Base-by-base conservation (phyloP, 768 basidiomycete species). In the Agrocybe praecox region DNA sequence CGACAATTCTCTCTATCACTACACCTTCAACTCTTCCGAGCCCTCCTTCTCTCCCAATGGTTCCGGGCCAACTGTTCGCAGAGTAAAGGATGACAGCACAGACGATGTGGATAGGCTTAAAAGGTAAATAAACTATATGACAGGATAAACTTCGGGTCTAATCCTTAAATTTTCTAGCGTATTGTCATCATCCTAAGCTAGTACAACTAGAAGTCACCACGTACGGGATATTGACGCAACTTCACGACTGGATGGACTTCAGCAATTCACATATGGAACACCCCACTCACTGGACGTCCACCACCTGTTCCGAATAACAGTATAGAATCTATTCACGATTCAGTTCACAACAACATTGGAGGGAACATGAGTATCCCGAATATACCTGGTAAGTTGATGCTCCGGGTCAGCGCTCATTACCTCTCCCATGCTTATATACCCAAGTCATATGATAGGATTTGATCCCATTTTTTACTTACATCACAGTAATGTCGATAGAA, bases 391-490 rank as follows among this genome's bases (percentile, higher is more conserved):
- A 29, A 29, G 26, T n/a, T n/a, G n/a, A n/a, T n/a, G n/a, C n/a
- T n/a, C n/a, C n/a, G n/a, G n/a, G n/a, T n/a, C n/a, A n/a, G n/a
- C n/a, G n/a, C n/a, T n/a, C n/a, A n/a, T n/a, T n/a, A n/a, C n/a
- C n/a, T n/a, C n/a, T n/a, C n/a, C n/a, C n/a, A n/a, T n/a, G n/a
- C n/a, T n/a, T n/a, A n/a, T n/a, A n/a, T n/a, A n/a, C n/a, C n/a
- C n/a, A n/a, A n/a, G n/a, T 40, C n/a, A 29, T 9, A 9, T 29
- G 9, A 4, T n/a, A 79, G 81, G 69, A 0, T 80, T 81, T 56
- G 83, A 84, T 60, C 80, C 81, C 0, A 76, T 82, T 58, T 83
- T 85, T 71, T 83, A 73, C 67, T 62, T 84, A 57, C 83, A 84
- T 59, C 83, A 85, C 60, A 59, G 65, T 56, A 80, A 85, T 46